Evolutionary conservation across 495 filamentous ascomycete genomes (phyloP), one percentile per base, ranked within the genome.

Genomic region (Elaphomyces granulatus): DNA sequence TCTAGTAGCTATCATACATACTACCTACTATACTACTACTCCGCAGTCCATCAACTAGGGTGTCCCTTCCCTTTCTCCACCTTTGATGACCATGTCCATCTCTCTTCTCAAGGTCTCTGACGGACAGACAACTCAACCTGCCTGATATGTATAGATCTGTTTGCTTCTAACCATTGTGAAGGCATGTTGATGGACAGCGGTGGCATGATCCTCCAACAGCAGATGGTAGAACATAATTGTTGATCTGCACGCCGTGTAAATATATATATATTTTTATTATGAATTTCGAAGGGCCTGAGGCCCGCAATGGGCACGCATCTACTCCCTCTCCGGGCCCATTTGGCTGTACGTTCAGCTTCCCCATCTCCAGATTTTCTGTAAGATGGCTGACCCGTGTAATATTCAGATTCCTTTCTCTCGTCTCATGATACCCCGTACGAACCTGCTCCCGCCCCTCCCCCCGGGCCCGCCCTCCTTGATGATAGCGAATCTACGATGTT

Each of bases 401-500:
- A 16, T 36, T 18, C 15, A 68, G 66, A 68, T 59, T 53, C 58
- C 9, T 61, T 68, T 51, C 64, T 71, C 49, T 54, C 62, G 14
- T 51, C 50, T 20, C 63, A 68, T 46, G 66, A 71, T 30, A 70
- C 67, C 36, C 66, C 72, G 19, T 71, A 68, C 42, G 65, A 72
- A 36, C 67, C 67, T 46, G 65, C 70, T 42, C 72, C 75, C 20
- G 66, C 67, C 26, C 71, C 70, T 32, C 68, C 75, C 15, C 68
- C 70, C 2, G 75, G 75, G 8, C 68, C 68, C 18, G 68, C 76
- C 23, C 60, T 80, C 35, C 67, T 80, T 43, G 68, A 74, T 42
- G 70, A 76, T 47, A 67, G 67, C 40, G 76, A 81, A 49, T 70
- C 64, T 28, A 72, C 66, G 43, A 66, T 75, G 55, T 61, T 80